Evolutionary conservation across 805 yeast genomes (phyloP), one percentile per base, ranked within the genome.

Genomic region (Saturnispora gosingensis): DNA sequence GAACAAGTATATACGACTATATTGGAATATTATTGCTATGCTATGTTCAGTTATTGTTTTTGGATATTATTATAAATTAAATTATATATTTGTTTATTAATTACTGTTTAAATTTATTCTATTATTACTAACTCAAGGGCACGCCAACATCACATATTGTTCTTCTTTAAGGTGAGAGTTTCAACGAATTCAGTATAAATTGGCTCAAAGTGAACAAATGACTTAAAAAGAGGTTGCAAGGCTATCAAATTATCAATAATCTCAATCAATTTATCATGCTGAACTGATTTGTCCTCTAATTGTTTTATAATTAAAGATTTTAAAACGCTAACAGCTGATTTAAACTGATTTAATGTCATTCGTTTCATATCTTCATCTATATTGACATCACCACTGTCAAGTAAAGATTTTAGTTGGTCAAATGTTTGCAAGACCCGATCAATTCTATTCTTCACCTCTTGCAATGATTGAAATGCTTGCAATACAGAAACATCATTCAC

Each of bases 211-310:
- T 72, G 70, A 2, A 73, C 66, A 45, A 83, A 61, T 18, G 74
- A 76, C 56, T 73, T 72, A 59, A 84, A 82, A 16, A 82, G 64
- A 0, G 82, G 81, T 45, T 70, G 65, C 48, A 82, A 58, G 5
- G 71, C 72, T 22, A 72, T 67, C 62, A 84, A 67, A 28, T 73
- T 71, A 36, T 77, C 73, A 18, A 80, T 68, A 48, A 75, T 75
- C 8, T 65, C 63, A 15, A 74, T 48, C 3, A 78, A 56, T 6
- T 69, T 74, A 10, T 49, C 50, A 52, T 54, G 58, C 30, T 51
- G 43, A 10, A 35, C 25, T 8, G 22, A 15, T 24, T 38, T 28
- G 4, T 49, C 48, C 7, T 18, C 42, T 9, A 22, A 22, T 48
- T 27, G 50, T 7, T 11, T 32, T n/a, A 36, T 60, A 64, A 4